These are phyloP conservation scores for Aurantiochytrium sp. DNA, from an alignment of 108 stramenopile species.

Conservation along the genomic window DNA sequence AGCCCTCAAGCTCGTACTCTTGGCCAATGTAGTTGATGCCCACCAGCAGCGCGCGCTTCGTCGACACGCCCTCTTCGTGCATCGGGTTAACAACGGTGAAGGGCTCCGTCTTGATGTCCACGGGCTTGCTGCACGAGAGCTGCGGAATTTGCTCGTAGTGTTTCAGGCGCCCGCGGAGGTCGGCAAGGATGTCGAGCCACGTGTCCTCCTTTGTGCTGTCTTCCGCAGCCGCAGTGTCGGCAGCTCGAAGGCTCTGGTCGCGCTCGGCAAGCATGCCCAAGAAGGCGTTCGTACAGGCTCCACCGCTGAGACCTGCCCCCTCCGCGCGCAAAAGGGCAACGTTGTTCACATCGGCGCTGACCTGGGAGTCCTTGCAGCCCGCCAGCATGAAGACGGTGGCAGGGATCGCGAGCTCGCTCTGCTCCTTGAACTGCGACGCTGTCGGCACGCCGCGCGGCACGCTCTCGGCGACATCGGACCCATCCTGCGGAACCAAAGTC, in stretches of 20 bases:
- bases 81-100: background rate
- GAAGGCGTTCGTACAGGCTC: slow-evolving; percentile 1
- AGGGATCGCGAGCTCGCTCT: background rate
- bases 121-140: background rate
- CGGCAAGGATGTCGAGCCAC: background rate
- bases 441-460: too few relatives aligned
- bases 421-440: background rate
- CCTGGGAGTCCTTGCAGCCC: background rate
- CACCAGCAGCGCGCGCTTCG: background rate
- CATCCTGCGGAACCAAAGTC: too few relatives aligned
- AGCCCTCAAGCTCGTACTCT: slow-evolving; percentile 8
- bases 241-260: background rate
- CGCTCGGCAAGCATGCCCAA: background rate
- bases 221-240: background rate
- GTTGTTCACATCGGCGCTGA: background rate
- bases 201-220: background rate
- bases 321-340: background rate
- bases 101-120: background rate
- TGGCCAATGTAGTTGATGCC: slow-evolving; percentile 1
- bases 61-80: background rate
- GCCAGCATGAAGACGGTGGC: background rate
- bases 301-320: background rate
- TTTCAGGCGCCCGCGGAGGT: background rate
- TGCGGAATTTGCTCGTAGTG: background rate
- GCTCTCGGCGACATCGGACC: too few relatives aligned